Conservation (phyloP, 305 asterid genomes). For the Nicotiana rustica region DNA sequence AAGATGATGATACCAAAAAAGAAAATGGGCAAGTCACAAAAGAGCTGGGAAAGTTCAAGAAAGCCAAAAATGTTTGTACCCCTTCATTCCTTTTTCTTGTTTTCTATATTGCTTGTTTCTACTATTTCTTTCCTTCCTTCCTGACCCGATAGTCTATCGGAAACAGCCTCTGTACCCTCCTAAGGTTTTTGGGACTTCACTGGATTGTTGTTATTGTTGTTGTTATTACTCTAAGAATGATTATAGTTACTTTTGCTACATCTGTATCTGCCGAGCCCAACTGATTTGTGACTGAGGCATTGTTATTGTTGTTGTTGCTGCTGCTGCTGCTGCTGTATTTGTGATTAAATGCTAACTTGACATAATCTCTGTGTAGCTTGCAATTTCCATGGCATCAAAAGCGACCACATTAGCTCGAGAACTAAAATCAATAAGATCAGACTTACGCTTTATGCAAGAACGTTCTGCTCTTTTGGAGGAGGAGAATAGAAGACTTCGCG, state of each 20-base stretch:
- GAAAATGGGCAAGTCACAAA: constrained; percentile 45
- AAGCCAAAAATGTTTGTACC: constrained; percentile 77
- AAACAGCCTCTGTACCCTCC: too few species aligned
- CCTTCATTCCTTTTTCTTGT: constrained; percentile 6
- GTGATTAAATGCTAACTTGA: constrained; percentile 14
- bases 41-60: constrained; percentile 66
- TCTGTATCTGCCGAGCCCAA: too few species aligned
- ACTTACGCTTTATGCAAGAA: constrained; percentile 78
- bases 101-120: not conserved
- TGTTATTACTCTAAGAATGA: not conserved
- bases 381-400: constrained; percentile 89
- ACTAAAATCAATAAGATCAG: constrained; percentile 77
- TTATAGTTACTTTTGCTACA: not conserved
- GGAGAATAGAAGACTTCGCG: constrained; percentile 83
- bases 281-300: too few species aligned
- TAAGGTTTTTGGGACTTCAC: too few species aligned
- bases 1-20: constrained; percentile 43
- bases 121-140: too few species aligned
- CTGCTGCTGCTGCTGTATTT: not conserved
- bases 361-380: constrained; percentile 54
- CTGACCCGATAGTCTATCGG: too few species aligned
- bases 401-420: constrained; percentile 87
- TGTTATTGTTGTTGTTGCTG: not conserved
- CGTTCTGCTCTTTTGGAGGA: constrained; percentile 78
- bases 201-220: too few species aligned